Evolutionary conservation across 441 rosid genomes (phyloP), one percentile per base, ranked within the genome.

Genomic region (Erodium moschatum): DNA sequence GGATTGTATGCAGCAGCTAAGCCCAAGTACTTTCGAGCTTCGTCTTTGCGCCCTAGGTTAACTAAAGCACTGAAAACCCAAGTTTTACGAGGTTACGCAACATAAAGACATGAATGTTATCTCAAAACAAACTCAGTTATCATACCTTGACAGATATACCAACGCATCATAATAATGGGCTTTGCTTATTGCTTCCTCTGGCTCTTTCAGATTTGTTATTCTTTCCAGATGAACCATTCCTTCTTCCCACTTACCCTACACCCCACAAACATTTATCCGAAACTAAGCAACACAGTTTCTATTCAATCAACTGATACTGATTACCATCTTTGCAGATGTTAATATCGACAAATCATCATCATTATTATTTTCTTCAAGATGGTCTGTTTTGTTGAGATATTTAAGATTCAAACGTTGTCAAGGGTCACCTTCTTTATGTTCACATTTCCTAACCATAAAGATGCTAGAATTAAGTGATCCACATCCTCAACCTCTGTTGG

Each of bases 401-500:
- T n/a, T n/a, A 0, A 52, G 3, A 48, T 9, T 4, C 8, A 50
- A 63, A 18, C 31, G 68, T 9, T n/a, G 18, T 5, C 5, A 42
- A 44, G 64, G 67, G 56, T 69, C 50, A 89, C 98, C 98, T 86
- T 96, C 67, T 75, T 80, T 63, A 80, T 75, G 71, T 73, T 81
- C 62, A 89, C 89, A 48, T 84, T 73, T 66, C 95, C 97, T 50
- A 96, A 91, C 91, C 90, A 88, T 64, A 84, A 88, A 71, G 92
- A 93, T 50, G 91, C 84, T 21, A 87, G 78, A 77, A 91, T 87
- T 40, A 86, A 73, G 67, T 80, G 90, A 75, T 87, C 83, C 40
- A 82, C 74, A 77, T 87, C 77, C 70, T 87, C 86, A 3, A 73
- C 80, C 64, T 76, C 79, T 20, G 81, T 75, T 29, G 83, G 80